phyloP scores from a whole-genome alignment of 441 rosid species.

The Jatropha multifida region DNA sequence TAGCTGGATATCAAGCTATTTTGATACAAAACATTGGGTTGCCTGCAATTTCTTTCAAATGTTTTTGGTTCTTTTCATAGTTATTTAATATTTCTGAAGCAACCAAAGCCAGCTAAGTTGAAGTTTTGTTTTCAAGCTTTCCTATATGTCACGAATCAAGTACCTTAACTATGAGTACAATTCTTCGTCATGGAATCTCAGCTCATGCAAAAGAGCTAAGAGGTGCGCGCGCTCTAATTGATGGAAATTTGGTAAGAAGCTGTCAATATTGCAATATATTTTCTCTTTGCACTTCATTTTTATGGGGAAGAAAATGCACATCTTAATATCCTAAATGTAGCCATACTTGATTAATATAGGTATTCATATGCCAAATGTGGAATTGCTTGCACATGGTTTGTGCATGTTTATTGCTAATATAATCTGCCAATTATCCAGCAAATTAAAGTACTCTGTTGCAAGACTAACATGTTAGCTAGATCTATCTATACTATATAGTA shows the following conservation, averaged over 20 bases:
- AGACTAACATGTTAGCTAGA: background rate
- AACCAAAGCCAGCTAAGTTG: background rate
- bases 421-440: background rate
- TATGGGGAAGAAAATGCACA: background rate
- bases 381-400: background rate
- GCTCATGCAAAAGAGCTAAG: constrained; percentile 59
- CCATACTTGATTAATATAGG: background rate
- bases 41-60: background rate
- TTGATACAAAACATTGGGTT: background rate
- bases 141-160: constrained; percentile 51
- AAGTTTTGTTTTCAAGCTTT: constrained; percentile 39
- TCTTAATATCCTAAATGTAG: background rate
- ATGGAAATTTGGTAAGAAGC: constrained; percentile 73
- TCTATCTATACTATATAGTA: background rate
- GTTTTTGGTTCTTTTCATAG: background rate
- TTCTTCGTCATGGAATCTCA: constrained; percentile 62
- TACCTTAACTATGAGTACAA: constrained; percentile 42
- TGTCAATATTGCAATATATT: background rate
- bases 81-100: constrained; percentile 10
- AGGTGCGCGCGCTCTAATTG: constrained; percentile 71
- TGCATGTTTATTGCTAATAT: background rate
- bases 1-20: background rate
- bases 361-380: background rate
- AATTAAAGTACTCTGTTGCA: background rate
- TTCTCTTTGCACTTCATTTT: background rate